These are phyloP conservation scores for Myotisia sp. DNA, from an alignment of 2,329 filamentous ascomycete species.

Conservation along the genomic window DNA sequence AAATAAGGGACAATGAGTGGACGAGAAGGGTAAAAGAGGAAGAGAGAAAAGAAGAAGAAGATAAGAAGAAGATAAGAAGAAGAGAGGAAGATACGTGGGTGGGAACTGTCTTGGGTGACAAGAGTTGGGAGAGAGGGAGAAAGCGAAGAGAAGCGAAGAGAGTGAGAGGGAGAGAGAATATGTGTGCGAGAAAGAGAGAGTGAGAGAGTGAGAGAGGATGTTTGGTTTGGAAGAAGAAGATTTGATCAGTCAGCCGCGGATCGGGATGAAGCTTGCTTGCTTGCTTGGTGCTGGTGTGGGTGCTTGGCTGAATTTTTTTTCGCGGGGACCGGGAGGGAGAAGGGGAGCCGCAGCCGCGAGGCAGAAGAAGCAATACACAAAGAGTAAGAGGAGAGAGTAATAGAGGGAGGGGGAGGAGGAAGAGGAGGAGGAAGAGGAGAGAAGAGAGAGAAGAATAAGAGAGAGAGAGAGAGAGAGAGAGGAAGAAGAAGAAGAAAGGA, in stretches of 20 bases:
- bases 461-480: constrained; percentile 7
- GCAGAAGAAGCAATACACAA: not conserved
- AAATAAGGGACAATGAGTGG: constrained; percentile 13
- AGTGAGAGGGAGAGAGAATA: not conserved
- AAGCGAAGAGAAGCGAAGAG: not conserved
- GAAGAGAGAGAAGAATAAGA: constrained; percentile 10
- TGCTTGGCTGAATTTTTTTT: not conserved
- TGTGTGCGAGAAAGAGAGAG: not conserved
- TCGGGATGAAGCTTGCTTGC: not conserved
- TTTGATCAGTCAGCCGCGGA: too few relatives aligned
- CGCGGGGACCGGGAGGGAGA: not conserved
- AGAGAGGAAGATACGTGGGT: too few relatives aligned
- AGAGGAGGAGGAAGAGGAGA: constrained; percentile 7
- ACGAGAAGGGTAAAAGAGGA: too few relatives aligned
- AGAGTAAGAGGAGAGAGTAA: constrained; percentile 2
- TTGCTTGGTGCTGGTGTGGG: not conserved
- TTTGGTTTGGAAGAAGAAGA: too few relatives aligned
- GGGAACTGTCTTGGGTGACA: too few relatives aligned
- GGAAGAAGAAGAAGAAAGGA: constrained; percentile 9
- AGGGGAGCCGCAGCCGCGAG: not conserved
- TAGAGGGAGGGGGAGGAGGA: constrained; percentile 4
- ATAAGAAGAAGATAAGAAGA: constrained; percentile 3
- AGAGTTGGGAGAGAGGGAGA: too few relatives aligned
- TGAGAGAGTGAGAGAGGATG: not conserved
- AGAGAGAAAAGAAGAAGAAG: constrained; percentile 8